phyloP scores from a whole-genome alignment of 169 alveolate species.

The Pseudocohnilembus persalinus region DNA sequence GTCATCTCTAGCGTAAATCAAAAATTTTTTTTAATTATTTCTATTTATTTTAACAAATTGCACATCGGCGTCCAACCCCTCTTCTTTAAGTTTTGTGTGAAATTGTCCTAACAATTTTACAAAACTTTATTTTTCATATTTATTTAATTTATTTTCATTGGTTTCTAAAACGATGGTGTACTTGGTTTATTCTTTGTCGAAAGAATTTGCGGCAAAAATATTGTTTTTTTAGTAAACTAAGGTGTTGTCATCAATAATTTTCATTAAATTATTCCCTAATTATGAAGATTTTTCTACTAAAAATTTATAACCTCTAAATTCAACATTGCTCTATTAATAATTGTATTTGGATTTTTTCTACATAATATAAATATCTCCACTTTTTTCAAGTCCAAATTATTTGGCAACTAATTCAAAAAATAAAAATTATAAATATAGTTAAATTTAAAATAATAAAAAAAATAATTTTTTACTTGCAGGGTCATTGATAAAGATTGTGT shows the following conservation, averaged over 20 bases:
- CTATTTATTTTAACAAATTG: background rate
- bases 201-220: background rate
- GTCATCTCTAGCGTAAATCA: background rate
- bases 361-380: background rate
- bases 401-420: background rate
- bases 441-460: too few species aligned
- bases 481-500: background rate
- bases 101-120: background rate
- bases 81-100: background rate
- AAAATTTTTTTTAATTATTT: too few species aligned
- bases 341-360: background rate
- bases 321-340: background rate
- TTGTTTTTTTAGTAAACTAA: background rate
- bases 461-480: background rate
- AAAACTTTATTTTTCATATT: background rate
- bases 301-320: background rate
- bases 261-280: background rate
- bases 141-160: background rate
- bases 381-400: background rate
- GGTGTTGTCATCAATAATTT: background rate
- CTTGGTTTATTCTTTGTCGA: background rate
- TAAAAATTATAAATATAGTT: background rate
- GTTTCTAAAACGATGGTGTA: background rate
- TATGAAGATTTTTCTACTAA: background rate
- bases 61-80: background rate